A percentile compares a stretch with the other conserved stretches of the same genome.
phyloP scores from a whole-genome alignment of 1,284 basidiomycete species.

The Naganishia sp. region DNA sequence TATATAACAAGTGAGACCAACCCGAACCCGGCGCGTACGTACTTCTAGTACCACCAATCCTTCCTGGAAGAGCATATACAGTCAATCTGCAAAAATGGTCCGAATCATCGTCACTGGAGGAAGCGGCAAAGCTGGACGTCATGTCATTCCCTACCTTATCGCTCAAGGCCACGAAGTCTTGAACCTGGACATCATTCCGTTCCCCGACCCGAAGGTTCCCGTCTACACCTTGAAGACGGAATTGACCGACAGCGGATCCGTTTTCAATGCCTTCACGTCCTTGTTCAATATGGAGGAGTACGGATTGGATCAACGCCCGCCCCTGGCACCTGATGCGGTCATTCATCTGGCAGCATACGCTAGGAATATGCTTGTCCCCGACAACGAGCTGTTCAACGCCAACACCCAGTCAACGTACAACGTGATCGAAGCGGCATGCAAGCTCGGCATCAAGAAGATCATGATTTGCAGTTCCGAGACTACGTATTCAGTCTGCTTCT shows the following conservation, averaged over 20 bases:
- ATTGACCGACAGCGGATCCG: conserved; percentile 44
- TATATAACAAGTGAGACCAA: neutral
- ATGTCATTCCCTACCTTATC: conserved; percentile 46
- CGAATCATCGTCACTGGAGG: conserved; percentile 48
- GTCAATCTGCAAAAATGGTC: conserved; percentile 31
- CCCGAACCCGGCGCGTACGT: too few relatives aligned
- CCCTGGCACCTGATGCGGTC: conserved; percentile 39
- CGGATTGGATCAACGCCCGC: conserved; percentile 34
- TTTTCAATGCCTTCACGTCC: conserved; percentile 45
- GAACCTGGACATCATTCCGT: conserved; percentile 45
- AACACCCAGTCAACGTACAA: conserved; percentile 45
- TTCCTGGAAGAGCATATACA: neutral
- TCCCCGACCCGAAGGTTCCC: conserved; percentile 38
- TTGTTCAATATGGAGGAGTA: conserved; percentile 44
- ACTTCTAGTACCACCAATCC: too few relatives aligned
- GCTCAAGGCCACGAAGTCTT: conserved; percentile 44
- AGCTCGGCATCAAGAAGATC: conserved; percentile 45
- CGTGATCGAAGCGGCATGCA: conserved; percentile 46
- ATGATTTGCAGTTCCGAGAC: conserved; percentile 45
- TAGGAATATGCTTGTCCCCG: conserved; percentile 44
- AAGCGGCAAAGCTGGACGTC: conserved; percentile 46
- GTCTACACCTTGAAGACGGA: conserved; percentile 48
- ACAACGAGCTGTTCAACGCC: conserved; percentile 41
- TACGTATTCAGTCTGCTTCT: conserved; percentile 46
- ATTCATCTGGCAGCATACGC: conserved; percentile 48